Evolutionary conservation across 2,329 filamentous ascomycete genomes (phyloP).

Genomic region (Pestalotiopsis sp.): DNA sequence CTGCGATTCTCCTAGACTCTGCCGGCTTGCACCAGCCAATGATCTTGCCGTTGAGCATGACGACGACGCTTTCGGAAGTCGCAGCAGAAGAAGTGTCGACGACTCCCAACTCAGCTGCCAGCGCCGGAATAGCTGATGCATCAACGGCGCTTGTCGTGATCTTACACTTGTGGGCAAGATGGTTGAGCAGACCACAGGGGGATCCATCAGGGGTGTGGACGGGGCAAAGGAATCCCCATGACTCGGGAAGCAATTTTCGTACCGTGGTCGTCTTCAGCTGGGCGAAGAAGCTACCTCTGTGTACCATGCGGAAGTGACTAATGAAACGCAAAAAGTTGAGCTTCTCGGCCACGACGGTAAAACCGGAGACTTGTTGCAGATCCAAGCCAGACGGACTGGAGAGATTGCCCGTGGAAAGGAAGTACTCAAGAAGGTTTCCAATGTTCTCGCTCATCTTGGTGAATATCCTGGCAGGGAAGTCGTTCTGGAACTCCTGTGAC

Average conservation of each 20-base stretch:
- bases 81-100: constrained; percentile 74
- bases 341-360: constrained; percentile 96
- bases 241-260: constrained; percentile 90
- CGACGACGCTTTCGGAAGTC: constrained; percentile 78
- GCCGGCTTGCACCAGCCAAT: constrained; percentile 87
- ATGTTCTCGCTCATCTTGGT: constrained; percentile 84
- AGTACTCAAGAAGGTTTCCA: constrained; percentile 87
- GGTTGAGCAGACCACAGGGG: constrained; percentile 92
- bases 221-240: constrained; percentile 96
- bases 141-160: constrained; percentile 78
- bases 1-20: constrained; percentile 77
- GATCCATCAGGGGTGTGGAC: constrained; percentile 96
- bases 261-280: constrained; percentile 97
- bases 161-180: constrained; percentile 92
- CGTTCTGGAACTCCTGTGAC: constrained; percentile 73
- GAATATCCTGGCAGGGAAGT: constrained; percentile 79
- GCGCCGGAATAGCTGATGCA: constrained; percentile 69
- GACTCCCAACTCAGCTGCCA: constrained; percentile 79
- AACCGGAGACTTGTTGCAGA: constrained; percentile 91
- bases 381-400: constrained; percentile 90
- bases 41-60: constrained; percentile 88
- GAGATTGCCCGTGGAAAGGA: constrained; percentile 92
- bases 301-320: constrained; percentile 98
- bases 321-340: constrained; percentile 99
- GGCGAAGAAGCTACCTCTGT: constrained; percentile 98